phyloP scores from a whole-genome alignment of 148 eudicot species.

The Simmondsia chinensis region DNA sequence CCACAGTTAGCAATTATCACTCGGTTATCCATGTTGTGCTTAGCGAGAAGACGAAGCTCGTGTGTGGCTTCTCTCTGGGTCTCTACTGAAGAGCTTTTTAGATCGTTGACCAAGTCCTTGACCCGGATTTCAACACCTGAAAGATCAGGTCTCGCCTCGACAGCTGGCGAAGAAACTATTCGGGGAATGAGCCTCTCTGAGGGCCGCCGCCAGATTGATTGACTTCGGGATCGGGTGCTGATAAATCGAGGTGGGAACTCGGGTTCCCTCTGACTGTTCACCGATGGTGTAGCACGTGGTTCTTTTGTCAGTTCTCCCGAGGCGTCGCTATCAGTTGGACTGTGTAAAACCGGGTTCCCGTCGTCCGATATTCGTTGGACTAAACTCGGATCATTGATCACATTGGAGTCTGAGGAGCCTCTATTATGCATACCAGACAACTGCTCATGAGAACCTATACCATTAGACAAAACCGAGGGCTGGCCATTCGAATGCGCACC shows the following conservation, averaged over 20 bases:
- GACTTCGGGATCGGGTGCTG: slow-evolving; percentile 43
- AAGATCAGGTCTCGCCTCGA: slow-evolving; percentile 62
- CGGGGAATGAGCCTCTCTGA: slow-evolving; percentile 54
- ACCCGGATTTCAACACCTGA: slow-evolving; percentile 55
- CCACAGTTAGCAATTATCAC: slow-evolving; percentile 76
- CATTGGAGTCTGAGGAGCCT: slow-evolving; percentile 28
- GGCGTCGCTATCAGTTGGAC: slow-evolving; percentile 44
- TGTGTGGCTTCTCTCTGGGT: slow-evolving; percentile 49
- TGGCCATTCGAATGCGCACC: slow-evolving; percentile 34
- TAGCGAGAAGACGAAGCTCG: slow-evolving; percentile 70
- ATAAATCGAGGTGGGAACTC: slow-evolving; percentile 36
- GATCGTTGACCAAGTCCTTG: slow-evolving; percentile 46
- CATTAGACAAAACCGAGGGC: slow-evolving; percentile 26
- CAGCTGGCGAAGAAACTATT: slow-evolving; percentile 50
- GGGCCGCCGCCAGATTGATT: slow-evolving; percentile 53
- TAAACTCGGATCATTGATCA: slow-evolving; percentile 22
- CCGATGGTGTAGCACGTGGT: slow-evolving; percentile 28
- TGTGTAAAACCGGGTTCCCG: slow-evolving; percentile 28
- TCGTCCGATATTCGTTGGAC: slow-evolving; percentile 35
- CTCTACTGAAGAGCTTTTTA: slow-evolving; percentile 46
- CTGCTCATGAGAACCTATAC: slow-evolving; percentile 22
- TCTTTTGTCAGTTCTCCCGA: slow-evolving; percentile 57
- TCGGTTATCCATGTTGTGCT: slow-evolving; percentile 80
- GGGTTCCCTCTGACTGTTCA: slow-evolving; percentile 28
- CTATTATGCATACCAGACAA: slow-evolving; percentile 33